A percentile compares a stretch with the other conserved stretches of the same genome.
Evolutionary conservation across 192 early-diverging fungal species (phyloP).

Genomic region (Coemansia biformis): DNA sequence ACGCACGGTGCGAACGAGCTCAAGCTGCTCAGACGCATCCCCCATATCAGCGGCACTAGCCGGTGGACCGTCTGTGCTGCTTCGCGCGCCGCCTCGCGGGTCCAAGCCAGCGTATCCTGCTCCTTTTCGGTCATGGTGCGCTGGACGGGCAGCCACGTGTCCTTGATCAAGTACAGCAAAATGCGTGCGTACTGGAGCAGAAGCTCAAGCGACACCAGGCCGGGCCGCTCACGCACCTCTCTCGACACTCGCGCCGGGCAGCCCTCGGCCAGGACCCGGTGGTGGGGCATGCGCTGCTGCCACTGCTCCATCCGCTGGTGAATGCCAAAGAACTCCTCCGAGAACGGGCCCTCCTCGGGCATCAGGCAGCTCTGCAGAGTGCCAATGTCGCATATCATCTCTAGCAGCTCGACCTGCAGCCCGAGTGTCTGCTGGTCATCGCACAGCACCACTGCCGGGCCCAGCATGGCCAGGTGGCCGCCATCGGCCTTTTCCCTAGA

Average conservation of each 20-base stretch:
- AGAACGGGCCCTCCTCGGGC: slow-evolving; percentile 28
- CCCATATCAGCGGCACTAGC: slow-evolving; percentile 36
- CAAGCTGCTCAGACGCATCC: slow-evolving; percentile 27
- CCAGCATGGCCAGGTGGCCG: slow-evolving; percentile 12
- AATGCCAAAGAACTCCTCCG: slow-evolving; percentile 10
- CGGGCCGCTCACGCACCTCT: slow-evolving; percentile 4
- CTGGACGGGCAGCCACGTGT: slow-evolving; percentile 26
- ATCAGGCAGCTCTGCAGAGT: slow-evolving; percentile 23
- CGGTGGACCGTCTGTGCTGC: slow-evolving; percentile 31
- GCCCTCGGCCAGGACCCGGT: slow-evolving; percentile 18
- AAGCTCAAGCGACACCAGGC: slow-evolving; percentile 23
- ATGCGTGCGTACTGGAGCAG: slow-evolving; percentile 36
- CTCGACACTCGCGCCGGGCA: slow-evolving; percentile 8
- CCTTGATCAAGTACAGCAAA: slow-evolving; percentile 42
- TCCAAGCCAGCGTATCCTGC: slow-evolving; percentile 16
- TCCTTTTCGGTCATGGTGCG: slow-evolving; percentile 30
- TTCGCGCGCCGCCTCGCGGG: slow-evolving; percentile 22
- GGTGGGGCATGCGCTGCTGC: slow-evolving; percentile 22
- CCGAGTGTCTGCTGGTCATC: slow-evolving; percentile 24
- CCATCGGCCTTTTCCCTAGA: background rate
- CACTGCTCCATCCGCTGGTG: slow-evolving; percentile 18
- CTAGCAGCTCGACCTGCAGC: slow-evolving; percentile 29
- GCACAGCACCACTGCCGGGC: slow-evolving; percentile 36
- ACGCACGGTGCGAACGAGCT: slow-evolving; percentile 32
- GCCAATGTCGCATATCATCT: slow-evolving; percentile 38